Base-by-base conservation (phyloP, 2,329 filamentous ascomycete species). In the Botryotinia globosa region DNA sequence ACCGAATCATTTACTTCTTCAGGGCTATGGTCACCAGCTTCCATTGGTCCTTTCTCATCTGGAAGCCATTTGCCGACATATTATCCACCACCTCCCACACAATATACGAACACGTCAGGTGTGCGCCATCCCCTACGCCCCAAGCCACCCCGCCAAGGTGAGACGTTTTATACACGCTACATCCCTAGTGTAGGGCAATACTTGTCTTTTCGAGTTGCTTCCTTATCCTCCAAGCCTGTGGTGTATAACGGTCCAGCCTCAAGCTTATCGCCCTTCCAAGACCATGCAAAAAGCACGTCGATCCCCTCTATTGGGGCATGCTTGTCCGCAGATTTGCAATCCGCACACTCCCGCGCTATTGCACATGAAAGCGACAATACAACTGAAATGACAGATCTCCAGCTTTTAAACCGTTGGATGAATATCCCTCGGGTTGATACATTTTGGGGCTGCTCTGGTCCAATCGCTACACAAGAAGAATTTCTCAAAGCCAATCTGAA, bases 121-220 rank as follows among this genome's bases (percentile, higher is more conserved):
- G 85, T 94, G 63, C 91, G 94, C 0, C 96, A 99, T 80, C 96
- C 96, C 0, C 85, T 97, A 59, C 90, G 96, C 0, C 92, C 93
- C 1, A 97, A 97, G 80, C 94, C 95, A 0, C 93, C 94, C 1
- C 90, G 93, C 4, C 94, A 97, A 85, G 94, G 94, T 22, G 94
- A 98, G 78, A 89, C 93, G 0, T 95, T 99, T 79, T 99, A 99
- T 81, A 91, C 90, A 0, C 91, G 96, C 71, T 97, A 91, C 80
- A 86, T 98, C 25, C 93, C 93, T 0, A 95, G 91, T 64, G 84
- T 94, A 2, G 88, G 88, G 9, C 93, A 97, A 80, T 97, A 94
- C 76, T 87, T 99, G 14, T 94, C 93, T 0, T 97, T 99, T 83
- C 90, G 96, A 32, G 90, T 96, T 0, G 94, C 94, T 0, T 93